Percentiles rank a stretch among this genome's conserved stretches.
These are phyloP conservation scores for Suillus luteus DNA, from an alignment of 768 basidiomycete species.

Conservation along the genomic window DNA sequence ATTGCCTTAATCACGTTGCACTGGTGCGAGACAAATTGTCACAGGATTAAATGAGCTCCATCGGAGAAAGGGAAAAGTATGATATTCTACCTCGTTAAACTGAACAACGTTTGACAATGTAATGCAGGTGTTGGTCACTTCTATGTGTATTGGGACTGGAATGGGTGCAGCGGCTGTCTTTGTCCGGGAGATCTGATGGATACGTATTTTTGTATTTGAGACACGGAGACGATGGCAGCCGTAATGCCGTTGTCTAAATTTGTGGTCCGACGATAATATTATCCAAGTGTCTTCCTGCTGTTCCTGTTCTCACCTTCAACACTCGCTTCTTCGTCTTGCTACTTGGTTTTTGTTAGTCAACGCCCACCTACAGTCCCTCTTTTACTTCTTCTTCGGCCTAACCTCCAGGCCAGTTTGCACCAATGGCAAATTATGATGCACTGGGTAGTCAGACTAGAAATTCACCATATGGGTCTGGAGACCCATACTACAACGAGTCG, in stretches of 20 bases:
- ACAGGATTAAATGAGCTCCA: constrained; percentile 78
- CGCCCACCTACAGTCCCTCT: constrained; percentile 27
- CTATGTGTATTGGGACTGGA: constrained; percentile 89
- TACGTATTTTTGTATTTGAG: neutral
- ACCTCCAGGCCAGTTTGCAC: constrained; percentile 22
- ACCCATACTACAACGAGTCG: constrained; percentile 70
- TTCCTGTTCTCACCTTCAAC: neutral
- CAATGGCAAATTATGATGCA: constrained; percentile 45
- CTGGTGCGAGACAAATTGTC: constrained; percentile 82
- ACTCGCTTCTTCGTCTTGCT: constrained; percentile 16
- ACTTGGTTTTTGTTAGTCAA: constrained; percentile 17
- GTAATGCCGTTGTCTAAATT: constrained; percentile 16
- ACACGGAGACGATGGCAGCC: neutral
- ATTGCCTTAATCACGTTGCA: constrained; percentile 55
- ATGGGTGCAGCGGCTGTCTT: constrained; percentile 89
- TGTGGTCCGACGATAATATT: constrained; percentile 13
- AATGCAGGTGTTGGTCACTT: constrained; percentile 75
- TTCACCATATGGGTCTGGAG: constrained; percentile 59
- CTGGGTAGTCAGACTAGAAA: constrained; percentile 24
- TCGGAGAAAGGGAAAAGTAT: constrained; percentile 69
- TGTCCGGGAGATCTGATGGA: constrained; percentile 40
- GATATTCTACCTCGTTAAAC: constrained; percentile 12
- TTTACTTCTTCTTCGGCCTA: constrained; percentile 18
- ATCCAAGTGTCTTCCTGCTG: neutral
- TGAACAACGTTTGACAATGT: constrained; percentile 13